Evolutionary conservation across 192 early-diverging fungal genomes (phyloP).

Genomic region (Coemansia sp.): DNA sequence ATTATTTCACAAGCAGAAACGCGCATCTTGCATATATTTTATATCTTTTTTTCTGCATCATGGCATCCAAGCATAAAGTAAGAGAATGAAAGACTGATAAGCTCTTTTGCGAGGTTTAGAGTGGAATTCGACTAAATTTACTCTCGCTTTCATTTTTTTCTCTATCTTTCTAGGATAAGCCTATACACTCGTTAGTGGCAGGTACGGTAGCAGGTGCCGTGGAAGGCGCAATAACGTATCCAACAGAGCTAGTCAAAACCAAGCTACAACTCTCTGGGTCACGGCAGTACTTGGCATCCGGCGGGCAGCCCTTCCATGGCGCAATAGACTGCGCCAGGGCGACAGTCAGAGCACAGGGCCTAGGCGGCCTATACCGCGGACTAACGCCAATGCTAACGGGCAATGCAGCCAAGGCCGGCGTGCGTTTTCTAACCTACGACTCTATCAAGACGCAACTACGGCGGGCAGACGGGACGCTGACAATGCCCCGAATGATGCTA

Average conservation of each 20-base stretch:
- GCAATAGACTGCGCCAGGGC: constrained; percentile 78
- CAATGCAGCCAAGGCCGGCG: constrained; percentile 89
- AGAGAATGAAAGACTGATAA: neutral
- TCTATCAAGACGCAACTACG: constrained; percentile 73
- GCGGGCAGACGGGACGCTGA: constrained; percentile 73
- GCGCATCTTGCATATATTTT: constrained; percentile 1
- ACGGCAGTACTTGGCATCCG: constrained; percentile 30
- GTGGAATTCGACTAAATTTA: neutral
- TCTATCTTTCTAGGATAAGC: constrained; percentile 36
- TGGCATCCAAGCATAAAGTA: neutral
- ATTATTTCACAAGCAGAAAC: neutral
- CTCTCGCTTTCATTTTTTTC: neutral
- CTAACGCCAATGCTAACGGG: constrained; percentile 91
- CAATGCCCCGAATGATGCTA: constrained; percentile 66
- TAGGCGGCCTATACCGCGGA: constrained; percentile 81
- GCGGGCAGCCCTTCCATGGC: constrained; percentile 65
- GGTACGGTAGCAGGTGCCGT: constrained; percentile 89
- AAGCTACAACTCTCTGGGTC: constrained; percentile 87
- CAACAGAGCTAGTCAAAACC: constrained; percentile 96
- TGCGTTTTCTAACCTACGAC: constrained; percentile 93
- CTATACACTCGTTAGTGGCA: constrained; percentile 73
- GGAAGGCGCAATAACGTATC: constrained; percentile 91
- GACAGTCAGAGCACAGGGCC: constrained; percentile 74
- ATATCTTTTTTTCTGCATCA: neutral
- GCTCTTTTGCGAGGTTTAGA: neutral